A percentile compares a stretch with the other conserved stretches of the same genome.
Evolutionary conservation across 2,329 filamentous ascomycete genomes (phyloP).

Genomic region (Fonsecaea monophora): DNA sequence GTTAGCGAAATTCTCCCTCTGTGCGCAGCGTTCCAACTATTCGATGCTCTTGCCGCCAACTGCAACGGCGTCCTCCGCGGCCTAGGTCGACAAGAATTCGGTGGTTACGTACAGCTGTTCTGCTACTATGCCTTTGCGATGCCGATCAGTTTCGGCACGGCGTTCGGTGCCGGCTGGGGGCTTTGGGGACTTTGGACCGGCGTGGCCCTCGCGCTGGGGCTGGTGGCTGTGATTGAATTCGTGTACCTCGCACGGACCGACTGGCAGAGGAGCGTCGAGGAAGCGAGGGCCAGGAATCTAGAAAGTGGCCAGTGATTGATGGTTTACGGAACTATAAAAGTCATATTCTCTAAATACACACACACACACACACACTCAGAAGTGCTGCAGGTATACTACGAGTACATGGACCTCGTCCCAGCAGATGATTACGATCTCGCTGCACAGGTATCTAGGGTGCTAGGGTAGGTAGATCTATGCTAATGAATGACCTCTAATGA

Average conservation of each 20-base stretch:
- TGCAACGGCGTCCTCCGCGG: slow-evolving; percentile 87
- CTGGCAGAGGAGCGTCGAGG: slow-evolving; percentile 67
- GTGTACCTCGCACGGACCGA: slow-evolving; percentile 62
- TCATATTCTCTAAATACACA: not conserved
- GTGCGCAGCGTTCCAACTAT: slow-evolving; percentile 86
- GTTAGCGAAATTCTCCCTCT: slow-evolving; percentile 76
- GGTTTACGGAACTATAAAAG: not conserved
- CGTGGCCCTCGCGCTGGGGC: slow-evolving; percentile 71
- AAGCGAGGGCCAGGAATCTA: slow-evolving; percentile 64
- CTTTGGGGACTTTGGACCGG: slow-evolving; percentile 83
- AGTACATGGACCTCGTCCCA: not conserved
- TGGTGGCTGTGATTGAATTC: slow-evolving; percentile 63
- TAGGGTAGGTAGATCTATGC: too few relatives aligned
- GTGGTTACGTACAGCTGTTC: slow-evolving; percentile 84
- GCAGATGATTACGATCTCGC: not conserved
- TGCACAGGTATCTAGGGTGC: not conserved
- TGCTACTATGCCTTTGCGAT: slow-evolving; percentile 87
- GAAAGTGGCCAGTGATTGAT: slow-evolving; percentile 37
- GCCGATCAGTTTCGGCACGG: slow-evolving; percentile 79
- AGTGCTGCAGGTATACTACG: not conserved
- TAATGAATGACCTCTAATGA: not conserved
- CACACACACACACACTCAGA: not conserved
- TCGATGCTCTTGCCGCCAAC: slow-evolving; percentile 79
- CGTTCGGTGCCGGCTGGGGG: slow-evolving; percentile 78
- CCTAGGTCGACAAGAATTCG: slow-evolving; percentile 85